phyloP scores from a whole-genome alignment of 805 yeast species.

The Zygosaccharomyces pseudorouxii region DNA sequence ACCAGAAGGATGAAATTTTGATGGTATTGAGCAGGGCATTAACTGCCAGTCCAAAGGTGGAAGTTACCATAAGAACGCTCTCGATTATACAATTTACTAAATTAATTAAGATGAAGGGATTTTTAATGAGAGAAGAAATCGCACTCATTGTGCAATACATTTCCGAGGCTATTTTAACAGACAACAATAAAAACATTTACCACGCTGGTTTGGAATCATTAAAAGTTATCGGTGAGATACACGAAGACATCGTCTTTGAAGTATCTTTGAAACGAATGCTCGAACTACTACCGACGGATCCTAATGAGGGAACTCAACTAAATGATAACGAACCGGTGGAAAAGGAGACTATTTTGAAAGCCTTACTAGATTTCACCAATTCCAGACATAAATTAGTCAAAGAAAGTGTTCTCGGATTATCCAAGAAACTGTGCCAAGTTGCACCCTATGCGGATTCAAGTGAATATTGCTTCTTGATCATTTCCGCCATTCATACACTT shows the following conservation, averaged over 20 bases:
- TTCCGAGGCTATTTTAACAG: conserved; percentile 55
- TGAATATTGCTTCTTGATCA: conserved; percentile 28
- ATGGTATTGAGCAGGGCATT: conserved; percentile 65
- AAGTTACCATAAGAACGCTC: conserved; percentile 62
- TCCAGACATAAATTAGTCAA: conserved; percentile 30
- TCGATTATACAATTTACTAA: conserved; percentile 62
- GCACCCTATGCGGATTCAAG: conserved; percentile 11
- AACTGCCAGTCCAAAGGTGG: conserved; percentile 60
- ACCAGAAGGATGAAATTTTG: conserved; percentile 62
- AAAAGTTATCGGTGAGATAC: conserved; percentile 36
- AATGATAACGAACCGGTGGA: conserved; percentile 26
- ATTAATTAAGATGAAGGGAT: conserved; percentile 46
- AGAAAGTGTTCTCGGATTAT: conserved; percentile 26
- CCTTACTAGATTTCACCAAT: conserved; percentile 34
- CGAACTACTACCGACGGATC: conserved; percentile 46
- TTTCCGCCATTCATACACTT: conserved; percentile 28
- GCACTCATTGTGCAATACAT: conserved; percentile 60
- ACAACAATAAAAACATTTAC: conserved; percentile 48
- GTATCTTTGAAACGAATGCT: conserved; percentile 50
- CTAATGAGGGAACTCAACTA: conserved; percentile 26
- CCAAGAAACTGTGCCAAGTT: conserved; percentile 15
- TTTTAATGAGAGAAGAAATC: conserved; percentile 51
- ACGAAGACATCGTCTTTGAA: conserved; percentile 43
- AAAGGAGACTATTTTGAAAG: conserved; percentile 35
- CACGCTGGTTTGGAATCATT: conserved; percentile 54